These are phyloP conservation scores for Sporothrix schenckii DNA, from an alignment of 2,329 filamentous ascomycete genomes.

Conservation along the genomic window DNA sequence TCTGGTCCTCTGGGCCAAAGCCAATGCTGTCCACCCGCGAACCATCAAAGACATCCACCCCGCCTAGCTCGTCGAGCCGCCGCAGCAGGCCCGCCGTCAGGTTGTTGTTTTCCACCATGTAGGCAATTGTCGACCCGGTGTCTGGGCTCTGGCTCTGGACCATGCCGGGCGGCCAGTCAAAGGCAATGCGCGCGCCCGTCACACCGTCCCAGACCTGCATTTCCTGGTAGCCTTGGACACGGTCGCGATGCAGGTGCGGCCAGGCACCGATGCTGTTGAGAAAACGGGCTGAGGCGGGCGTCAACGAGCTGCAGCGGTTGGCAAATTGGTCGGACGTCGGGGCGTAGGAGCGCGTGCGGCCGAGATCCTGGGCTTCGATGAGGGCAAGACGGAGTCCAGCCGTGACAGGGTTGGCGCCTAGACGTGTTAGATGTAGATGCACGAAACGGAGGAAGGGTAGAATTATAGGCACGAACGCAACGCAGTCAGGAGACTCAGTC, in stretches of 20 bases:
- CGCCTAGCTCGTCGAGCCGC: constrained; percentile 69
- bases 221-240: constrained; percentile 85
- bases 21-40: constrained; percentile 79
- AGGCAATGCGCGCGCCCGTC: constrained; percentile 82
- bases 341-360: constrained; percentile 67
- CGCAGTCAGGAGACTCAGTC: constrained; percentile 77
- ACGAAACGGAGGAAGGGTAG: neutral
- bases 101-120: constrained; percentile 96
- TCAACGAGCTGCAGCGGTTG: constrained; percentile 94
- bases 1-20: constrained; percentile 58
- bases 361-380: constrained; percentile 84
- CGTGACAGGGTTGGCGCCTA: constrained; percentile 75
- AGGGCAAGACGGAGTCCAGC: constrained; percentile 80
- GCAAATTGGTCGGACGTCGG: constrained; percentile 73
- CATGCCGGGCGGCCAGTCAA: constrained; percentile 67
- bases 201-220: constrained; percentile 99
- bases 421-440: neutral
- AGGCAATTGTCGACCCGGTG: constrained; percentile 70
- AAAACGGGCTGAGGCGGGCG: constrained; percentile 82
- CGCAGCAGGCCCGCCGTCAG: constrained; percentile 76
- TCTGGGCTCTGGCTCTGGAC: constrained; percentile 45
- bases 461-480: constrained; percentile 60
- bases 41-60: constrained; percentile 72
- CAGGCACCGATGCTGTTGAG: constrained; percentile 83
- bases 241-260: constrained; percentile 69